These are phyloP conservation scores for Tolypocladium pustulatum DNA, from an alignment of 2,329 filamentous ascomycete species.

Conservation along the genomic window DNA sequence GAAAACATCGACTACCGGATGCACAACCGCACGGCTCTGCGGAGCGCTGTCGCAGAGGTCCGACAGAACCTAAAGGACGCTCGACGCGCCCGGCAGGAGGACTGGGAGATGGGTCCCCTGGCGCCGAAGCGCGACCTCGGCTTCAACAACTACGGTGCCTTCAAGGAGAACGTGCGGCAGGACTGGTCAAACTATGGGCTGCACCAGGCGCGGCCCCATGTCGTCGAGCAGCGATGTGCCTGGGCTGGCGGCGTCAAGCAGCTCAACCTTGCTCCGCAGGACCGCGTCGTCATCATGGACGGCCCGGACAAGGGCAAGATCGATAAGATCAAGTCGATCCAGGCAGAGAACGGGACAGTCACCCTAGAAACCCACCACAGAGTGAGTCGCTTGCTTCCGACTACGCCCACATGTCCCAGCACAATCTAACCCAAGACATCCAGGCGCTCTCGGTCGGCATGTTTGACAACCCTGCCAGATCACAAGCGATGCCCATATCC, in stretches of 20 bases:
- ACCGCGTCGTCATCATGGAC: conserved; percentile 72
- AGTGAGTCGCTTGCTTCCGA: conserved; percentile 34
- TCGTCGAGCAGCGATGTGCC: conserved; percentile 32
- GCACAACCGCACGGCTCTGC: conserved; percentile 19
- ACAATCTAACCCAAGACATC: background rate
- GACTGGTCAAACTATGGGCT: conserved; percentile 23
- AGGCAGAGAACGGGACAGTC: conserved; percentile 43
- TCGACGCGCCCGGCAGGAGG: conserved; percentile 51
- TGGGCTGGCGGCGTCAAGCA: conserved; percentile 47
- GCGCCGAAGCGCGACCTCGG: conserved; percentile 68
- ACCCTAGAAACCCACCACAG: conserved; percentile 51
- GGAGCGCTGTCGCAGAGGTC: conserved; percentile 20
- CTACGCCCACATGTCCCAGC: background rate
- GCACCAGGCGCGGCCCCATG: conserved; percentile 17
- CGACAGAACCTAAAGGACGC: conserved; percentile 26
- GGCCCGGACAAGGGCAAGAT: conserved; percentile 79
- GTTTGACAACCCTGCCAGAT: conserved; percentile 18
- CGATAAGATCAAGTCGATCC: conserved; percentile 53
- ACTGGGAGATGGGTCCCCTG: conserved; percentile 69
- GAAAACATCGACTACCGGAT: conserved; percentile 17
- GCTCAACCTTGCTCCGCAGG: conserved; percentile 55
- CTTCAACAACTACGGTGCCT: conserved; percentile 49
- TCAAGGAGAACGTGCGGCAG: conserved; percentile 24
- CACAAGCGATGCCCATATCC: conserved; percentile 40
- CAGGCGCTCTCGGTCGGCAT: conserved; percentile 19